Percentiles rank a stretch among this genome's conserved stretches.
Conservation (phyloP, 2,329 filamentous ascomycete genomes). For the Diaporthe batatas region DNA sequence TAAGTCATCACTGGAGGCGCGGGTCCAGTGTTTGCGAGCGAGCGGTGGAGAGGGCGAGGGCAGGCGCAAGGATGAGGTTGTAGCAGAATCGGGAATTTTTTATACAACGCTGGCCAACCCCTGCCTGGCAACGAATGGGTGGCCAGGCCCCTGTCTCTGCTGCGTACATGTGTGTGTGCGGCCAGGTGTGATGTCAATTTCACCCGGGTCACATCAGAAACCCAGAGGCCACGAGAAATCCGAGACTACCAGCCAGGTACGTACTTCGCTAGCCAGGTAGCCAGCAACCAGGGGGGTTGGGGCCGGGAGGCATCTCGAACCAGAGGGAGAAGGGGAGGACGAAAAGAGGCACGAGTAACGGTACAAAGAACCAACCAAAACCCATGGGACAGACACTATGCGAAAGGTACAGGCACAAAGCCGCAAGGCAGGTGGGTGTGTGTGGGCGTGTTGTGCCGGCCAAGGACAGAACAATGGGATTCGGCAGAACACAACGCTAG, state of each 20-base stretch:
- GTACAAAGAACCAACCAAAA: background rate
- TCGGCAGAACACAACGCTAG: background rate
- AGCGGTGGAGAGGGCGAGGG: slow-evolving; percentile 31
- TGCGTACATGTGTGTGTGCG: slow-evolving; percentile 3
- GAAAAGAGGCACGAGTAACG: background rate
- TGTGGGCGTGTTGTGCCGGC: background rate
- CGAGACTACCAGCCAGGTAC: background rate
- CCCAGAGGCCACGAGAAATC: slow-evolving; percentile 25
- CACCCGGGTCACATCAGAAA: slow-evolving; percentile 16
- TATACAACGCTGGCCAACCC: background rate
- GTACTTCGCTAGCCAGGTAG: slow-evolving; percentile 1
- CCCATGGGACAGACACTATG: background rate
- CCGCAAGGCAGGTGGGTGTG: background rate
- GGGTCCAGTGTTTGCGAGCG: slow-evolving; percentile 33
- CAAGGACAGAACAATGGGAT: slow-evolving; percentile 15
- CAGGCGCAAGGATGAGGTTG: slow-evolving; percentile 31
- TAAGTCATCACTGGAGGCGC: slow-evolving; percentile 35
- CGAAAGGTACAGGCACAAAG: slow-evolving; percentile 4
- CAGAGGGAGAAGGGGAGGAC: background rate
- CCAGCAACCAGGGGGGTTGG: too few relatives aligned
- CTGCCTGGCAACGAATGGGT: slow-evolving; percentile 23
- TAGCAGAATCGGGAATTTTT: slow-evolving; percentile 34
- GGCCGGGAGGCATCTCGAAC: background rate
- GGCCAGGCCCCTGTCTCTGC: slow-evolving; percentile 26
- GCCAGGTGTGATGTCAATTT: slow-evolving; percentile 27